Conservation (phyloP, 2,329 filamentous ascomycete genomes). For the Penicillium sp. region DNA sequence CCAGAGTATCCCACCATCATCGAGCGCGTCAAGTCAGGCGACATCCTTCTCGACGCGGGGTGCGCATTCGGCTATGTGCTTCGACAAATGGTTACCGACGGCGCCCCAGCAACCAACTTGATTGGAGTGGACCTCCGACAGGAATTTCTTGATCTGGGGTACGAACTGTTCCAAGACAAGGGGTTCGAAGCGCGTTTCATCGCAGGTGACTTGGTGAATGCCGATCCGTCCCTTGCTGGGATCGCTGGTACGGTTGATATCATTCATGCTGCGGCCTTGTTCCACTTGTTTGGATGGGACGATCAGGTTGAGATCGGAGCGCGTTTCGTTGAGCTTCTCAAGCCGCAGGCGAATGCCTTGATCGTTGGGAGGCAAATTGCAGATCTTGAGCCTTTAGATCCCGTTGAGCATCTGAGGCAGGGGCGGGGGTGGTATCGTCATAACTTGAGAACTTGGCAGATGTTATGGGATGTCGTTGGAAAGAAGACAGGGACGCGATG, state of each 20-base stretch:
- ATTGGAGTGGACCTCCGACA: neutral
- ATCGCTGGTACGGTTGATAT: neutral
- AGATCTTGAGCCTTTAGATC: neutral
- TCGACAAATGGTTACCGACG: slow-evolving; percentile 4
- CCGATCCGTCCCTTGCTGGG: neutral
- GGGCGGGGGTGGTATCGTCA: neutral
- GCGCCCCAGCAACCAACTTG: neutral
- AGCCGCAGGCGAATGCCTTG: neutral
- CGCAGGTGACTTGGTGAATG: neutral
- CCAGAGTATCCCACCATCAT: slow-evolving; percentile 13
- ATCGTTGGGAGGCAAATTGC: neutral
- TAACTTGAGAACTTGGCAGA: neutral
- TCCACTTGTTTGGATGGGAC: neutral
- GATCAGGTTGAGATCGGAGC: neutral
- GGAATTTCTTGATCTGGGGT: neutral
- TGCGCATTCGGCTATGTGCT: slow-evolving; percentile 19
- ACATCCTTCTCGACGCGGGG: slow-evolving; percentile 14
- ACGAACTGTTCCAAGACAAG: neutral
- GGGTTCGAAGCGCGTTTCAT: neutral
- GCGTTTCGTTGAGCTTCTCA: neutral
- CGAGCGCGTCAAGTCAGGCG: slow-evolving; percentile 12
- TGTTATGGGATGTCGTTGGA: neutral
- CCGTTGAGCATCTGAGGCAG: neutral
- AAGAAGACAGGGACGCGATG: neutral
- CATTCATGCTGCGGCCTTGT: neutral